Percentiles rank a stretch among this genome's conserved stretches.
Evolutionary conservation across 2,329 filamentous ascomycete genomes (phyloP).

Genomic region (Polytolypa hystricis): DNA sequence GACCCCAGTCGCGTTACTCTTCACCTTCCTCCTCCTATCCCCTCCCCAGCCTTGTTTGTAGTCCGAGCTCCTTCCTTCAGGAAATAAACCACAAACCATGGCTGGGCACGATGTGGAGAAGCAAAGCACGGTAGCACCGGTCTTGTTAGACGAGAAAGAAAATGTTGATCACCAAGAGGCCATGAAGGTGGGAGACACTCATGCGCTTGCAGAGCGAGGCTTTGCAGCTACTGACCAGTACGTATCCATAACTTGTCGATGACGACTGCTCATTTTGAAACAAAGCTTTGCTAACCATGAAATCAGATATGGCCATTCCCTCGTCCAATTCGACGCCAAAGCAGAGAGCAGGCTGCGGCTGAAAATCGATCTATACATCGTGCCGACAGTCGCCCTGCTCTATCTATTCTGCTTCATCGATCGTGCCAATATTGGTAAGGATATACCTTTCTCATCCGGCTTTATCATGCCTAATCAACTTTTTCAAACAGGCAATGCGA

Average conservation of each 20-base stretch:
- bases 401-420: conserved; percentile 67
- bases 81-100: no score
- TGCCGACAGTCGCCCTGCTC: conserved; percentile 54
- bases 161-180: no score
- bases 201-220: conserved; percentile 36
- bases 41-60: no score
- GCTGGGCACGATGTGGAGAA: no score
- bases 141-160: no score
- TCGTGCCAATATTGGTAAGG: conserved; percentile 52
- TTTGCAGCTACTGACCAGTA: conserved; percentile 40
- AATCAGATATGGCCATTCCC: conserved; percentile 37
- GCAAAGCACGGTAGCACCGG: no score
- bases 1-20: no score
- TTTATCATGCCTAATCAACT: no score
- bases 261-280: not conserved
- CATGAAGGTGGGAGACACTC: no score
- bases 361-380: conserved; percentile 56
- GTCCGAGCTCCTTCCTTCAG: no score
- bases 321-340: conserved; percentile 44
- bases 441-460: not conserved
- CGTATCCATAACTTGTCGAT: conserved; percentile 5
- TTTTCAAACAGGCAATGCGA: no score
- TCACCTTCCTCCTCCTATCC: no score
- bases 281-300: conserved; percentile 5
- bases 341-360: conserved; percentile 48